Evolutionary conservation across 345 rosid species (phyloP).

Genomic region (Salix dunnii): DNA sequence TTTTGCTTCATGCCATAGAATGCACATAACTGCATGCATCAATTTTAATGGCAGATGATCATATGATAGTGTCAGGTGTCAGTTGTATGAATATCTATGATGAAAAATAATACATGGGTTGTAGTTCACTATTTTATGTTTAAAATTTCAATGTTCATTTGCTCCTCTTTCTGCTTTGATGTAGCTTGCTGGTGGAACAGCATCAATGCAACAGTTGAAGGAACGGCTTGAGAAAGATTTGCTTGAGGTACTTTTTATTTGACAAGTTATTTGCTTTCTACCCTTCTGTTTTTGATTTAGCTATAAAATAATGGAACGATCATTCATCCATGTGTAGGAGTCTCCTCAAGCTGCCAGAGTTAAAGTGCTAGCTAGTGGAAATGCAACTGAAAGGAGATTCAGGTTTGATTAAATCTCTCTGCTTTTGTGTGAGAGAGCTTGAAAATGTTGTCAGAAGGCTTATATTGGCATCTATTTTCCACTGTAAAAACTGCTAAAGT

Average conservation of each 20-base stretch:
- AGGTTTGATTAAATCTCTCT: conserved; percentile 40
- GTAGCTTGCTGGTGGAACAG: conserved; percentile 99
- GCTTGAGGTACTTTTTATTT: conserved; percentile 58
- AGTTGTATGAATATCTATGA: neutral
- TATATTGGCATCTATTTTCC: neutral
- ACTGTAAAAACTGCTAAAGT: neutral
- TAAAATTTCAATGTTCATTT: neutral
- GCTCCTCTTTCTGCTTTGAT: conserved; percentile 13
- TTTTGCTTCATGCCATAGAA: too few relatives aligned
- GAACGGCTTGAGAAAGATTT: conserved; percentile 98
- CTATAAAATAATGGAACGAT: conserved; percentile 12
- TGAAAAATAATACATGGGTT: neutral
- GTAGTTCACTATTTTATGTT: neutral
- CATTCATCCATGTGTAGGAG: conserved; percentile 50
- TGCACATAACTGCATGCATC: neutral
- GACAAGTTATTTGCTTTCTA: neutral
- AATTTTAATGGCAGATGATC: neutral
- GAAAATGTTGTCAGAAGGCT: neutral
- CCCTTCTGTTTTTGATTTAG: neutral
- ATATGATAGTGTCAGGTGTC: neutral
- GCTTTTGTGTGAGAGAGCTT: neutral
- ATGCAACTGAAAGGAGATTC: conserved; percentile 91
- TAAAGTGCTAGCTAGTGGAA: conserved; percentile 94
- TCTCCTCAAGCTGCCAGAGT: conserved; percentile 99
- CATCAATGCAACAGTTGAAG: conserved; percentile 98